Conservation (phyloP, 495 filamentous ascomycete genomes). For the Opeltia flavorubescens region DNA sequence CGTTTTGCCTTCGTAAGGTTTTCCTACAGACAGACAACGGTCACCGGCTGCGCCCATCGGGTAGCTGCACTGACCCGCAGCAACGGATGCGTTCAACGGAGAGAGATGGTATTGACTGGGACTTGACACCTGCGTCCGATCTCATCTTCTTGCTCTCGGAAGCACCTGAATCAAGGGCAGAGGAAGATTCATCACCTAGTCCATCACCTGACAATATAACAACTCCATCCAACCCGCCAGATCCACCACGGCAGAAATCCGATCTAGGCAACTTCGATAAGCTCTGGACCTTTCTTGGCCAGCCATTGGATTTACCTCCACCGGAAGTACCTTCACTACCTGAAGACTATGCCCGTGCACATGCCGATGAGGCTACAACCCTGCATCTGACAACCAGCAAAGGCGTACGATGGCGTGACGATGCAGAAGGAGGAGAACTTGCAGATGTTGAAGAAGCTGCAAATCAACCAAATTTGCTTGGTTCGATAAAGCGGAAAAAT, state of each 20-base stretch:
- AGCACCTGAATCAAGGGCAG: neutral
- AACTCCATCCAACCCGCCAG: neutral
- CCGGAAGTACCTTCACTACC: constrained; percentile 8
- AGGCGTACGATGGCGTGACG: constrained; percentile 24
- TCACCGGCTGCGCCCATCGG: constrained; percentile 3
- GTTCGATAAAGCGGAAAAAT: constrained; percentile 21
- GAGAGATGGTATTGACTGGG: constrained; percentile 21
- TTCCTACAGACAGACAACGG: no score
- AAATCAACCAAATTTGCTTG: constrained; percentile 5
- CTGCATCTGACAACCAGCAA: constrained; percentile 7
- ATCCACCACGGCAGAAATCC: neutral
- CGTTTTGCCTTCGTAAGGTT: no score
- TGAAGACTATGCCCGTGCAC: constrained; percentile 5
- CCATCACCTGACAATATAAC: constrained; percentile 9
- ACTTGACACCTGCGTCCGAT: constrained; percentile 34
- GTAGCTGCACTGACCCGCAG: constrained; percentile 12
- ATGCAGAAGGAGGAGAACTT: constrained; percentile 16
- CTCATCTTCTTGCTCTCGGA: constrained; percentile 27
- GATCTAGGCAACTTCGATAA: constrained; percentile 30
- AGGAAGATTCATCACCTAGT: neutral
- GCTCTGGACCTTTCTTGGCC: constrained; percentile 26
- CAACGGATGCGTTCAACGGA: constrained; percentile 11
- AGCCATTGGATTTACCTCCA: constrained; percentile 13
- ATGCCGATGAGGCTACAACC: constrained; percentile 5
- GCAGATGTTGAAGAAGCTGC: constrained; percentile 14